Evolutionary conservation across 1,139 yeast genomes (phyloP), one percentile per base, ranked within the genome.

Genomic region (Torulaspora pretoriensis): DNA sequence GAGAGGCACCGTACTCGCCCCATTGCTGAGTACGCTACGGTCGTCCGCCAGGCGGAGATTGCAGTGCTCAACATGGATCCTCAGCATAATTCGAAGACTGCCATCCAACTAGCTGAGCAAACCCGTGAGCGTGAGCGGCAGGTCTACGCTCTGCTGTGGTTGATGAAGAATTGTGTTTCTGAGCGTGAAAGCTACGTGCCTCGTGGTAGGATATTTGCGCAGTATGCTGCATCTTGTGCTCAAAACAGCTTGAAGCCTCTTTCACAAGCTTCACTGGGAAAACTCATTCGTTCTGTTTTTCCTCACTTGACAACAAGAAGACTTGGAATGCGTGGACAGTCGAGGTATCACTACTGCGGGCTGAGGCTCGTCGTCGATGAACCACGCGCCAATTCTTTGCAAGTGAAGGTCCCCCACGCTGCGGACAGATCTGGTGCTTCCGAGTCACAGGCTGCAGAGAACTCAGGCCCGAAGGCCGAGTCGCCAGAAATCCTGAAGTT

Each of bases 331-430:
- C 73, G 96, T 43, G 96, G 96, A 7, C 90, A 85, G 60, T 82
- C 92, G 16, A 86, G 87, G 59, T 89, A 90, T 63, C 96, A 89
- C 62, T 90, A 89, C 63, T 87, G 96, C 67, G 97, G 97, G 1
- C 72, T 89, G 42, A 77, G 75, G 55, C 65, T 89, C 43, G 68
- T 77, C 10, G 38, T 34, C 13, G 42, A 39, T n/a, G 43, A 43
- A 16, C 26, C 38, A 28, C 34, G 29, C 22, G 28, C 24, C 5
- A 8, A 19, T 3, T 5, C 29, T 12, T 22, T 16, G 13, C 27
- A 14, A 12, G 10, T 30, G 12, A 16, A 14, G 8, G 29, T 33
- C 2, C 40, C 32, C 16, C 32, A 16, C 1, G 14, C 32, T 16
- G 32, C 22, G n/a, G 32, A 29, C 8, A 10, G 16, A 10, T 19